These are phyloP conservation scores for Musa acuminata DNA, from an alignment of 176 grass and related monocot genomes.

Conservation along the genomic window DNA sequence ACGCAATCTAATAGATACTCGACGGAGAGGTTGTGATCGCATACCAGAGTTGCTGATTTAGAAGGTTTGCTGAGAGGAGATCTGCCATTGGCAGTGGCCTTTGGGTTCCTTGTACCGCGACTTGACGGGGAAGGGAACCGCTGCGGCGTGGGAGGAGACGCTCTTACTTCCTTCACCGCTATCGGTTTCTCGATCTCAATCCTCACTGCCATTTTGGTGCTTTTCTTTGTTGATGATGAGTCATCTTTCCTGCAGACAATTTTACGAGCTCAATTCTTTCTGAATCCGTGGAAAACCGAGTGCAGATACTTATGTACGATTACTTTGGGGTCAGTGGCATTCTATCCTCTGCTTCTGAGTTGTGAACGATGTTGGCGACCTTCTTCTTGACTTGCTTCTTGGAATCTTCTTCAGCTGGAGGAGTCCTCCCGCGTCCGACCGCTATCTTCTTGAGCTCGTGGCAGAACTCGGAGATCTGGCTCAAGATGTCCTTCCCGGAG, in stretches of 20 bases:
- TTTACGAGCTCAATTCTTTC: background rate
- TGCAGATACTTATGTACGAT: background rate
- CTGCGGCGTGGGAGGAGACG: conserved; percentile 71
- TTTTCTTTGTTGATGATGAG: conserved; percentile 26
- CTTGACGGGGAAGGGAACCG: conserved; percentile 66
- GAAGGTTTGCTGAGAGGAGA: conserved; percentile 62
- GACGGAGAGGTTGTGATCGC: background rate
- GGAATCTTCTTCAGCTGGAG: conserved; percentile 22
- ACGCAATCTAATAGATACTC: background rate
- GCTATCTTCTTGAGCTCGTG: conserved; percentile 86
- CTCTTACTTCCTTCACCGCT: conserved; percentile 62
- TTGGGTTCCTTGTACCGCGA: conserved; percentile 35
- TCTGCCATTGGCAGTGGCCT: conserved; percentile 21
- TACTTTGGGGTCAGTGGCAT: conserved; percentile 2
- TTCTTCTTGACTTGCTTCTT: conserved; percentile 14
- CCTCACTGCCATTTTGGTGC: conserved; percentile 10
- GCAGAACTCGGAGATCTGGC: conserved; percentile 90
- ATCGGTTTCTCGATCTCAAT: conserved; percentile 34
- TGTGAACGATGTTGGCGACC: background rate
- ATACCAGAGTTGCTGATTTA: conserved; percentile 38
- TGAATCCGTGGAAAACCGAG: no score
- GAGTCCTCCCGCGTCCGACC: conserved; percentile 19
- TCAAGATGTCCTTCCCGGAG: conserved; percentile 74
- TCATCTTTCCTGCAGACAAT: conserved; percentile 10
- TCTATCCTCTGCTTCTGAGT: background rate